phyloP scores from a whole-genome alignment of 306 rosid genomes.

The Pterocarpus santalinus region DNA sequence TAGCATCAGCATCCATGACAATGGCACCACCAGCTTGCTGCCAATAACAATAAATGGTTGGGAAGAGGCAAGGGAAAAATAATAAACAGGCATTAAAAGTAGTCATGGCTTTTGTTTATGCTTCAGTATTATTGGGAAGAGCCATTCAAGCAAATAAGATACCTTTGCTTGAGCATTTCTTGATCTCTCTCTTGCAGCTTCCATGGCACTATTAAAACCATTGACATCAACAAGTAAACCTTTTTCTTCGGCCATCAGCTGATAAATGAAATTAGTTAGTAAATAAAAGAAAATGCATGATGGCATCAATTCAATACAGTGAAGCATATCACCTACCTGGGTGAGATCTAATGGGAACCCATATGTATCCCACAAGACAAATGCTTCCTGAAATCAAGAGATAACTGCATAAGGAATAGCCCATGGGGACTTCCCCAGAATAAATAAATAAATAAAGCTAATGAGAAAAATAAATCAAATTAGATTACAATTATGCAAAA shows the following conservation, averaged over 20 bases:
- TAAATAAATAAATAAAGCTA: not conserved
- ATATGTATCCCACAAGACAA: conserved; percentile 94
- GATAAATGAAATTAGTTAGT: conserved; percentile 47
- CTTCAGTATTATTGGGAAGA: conserved; percentile 18
- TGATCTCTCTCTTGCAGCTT: conserved; percentile 94
- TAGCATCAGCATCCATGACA: conserved; percentile 93
- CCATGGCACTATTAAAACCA: conserved; percentile 84
- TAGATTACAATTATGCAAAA: conserved; percentile 10
- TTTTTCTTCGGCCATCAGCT: conserved; percentile 98
- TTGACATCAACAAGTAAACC: conserved; percentile 80
- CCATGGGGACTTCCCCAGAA: not conserved
- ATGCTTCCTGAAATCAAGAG: conserved; percentile 79
- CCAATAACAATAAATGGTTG: conserved; percentile 42
- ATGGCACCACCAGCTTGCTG: conserved; percentile 97
- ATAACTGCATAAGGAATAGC: conserved; percentile 47
- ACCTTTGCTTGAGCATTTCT: conserved; percentile 95
- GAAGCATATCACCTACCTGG: conserved; percentile 68
- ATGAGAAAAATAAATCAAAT: conserved; percentile 24
- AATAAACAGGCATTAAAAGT: conserved; percentile 18
- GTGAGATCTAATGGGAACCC: conserved; percentile 98
- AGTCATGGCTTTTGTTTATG: not conserved
- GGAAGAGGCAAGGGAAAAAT: conserved; percentile 13
- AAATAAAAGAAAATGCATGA: conserved; percentile 15
- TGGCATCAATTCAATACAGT: conserved; percentile 28
- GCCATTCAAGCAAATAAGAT: conserved; percentile 36